Base-by-base conservation (phyloP, 441 rosid species). In the Erysimum pusillum region DNA sequence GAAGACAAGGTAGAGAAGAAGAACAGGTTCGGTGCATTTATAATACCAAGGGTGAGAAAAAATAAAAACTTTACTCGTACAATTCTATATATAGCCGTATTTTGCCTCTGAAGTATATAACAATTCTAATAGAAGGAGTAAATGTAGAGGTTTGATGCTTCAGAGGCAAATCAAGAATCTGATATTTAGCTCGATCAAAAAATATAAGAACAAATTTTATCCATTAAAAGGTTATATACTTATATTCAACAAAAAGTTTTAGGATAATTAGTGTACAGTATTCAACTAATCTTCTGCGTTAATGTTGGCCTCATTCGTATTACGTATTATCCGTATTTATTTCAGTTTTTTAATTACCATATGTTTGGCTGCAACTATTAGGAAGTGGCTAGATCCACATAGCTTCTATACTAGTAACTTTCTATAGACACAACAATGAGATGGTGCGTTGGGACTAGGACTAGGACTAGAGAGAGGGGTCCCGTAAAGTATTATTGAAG, bases 391-490 rank as follows among this genome's bases (percentile, higher is more conserved):
- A 36, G 49, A 64, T 44, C 57, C 58, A 46, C 32, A 22, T 46
- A 58, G 58, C 44, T 42, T 32, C 4, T 18, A 25, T n/a, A 22
- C 49, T 35, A 66, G 14, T 69, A 41, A 8, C 7, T 39, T 5
- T 61, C 51, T 48, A 38, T 38, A 35, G 53, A 52, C 41, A 28
- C 69, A 52, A 34, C 62, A 53, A 35, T 62, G 58, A 53, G 49
- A 62, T 13, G 63, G 65, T 76, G 71, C 80, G 60, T 76, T 76
- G 80, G 80, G 80, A 76, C 65, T 76, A 63, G 75, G 76, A 76
- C 66, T 42, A 15, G 53, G 76, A 76, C 66, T 42, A 15, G 53
- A 56, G 28, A 64, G 67, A 64, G 59, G 76, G 76, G 76, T 64
- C 72, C 76, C 45, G 56, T 57, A 71, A 70, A 71, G 76, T 64